phyloP scores from a whole-genome alignment of 2,329 filamentous ascomycete species.

The Cladophialophora yegresii region DNA sequence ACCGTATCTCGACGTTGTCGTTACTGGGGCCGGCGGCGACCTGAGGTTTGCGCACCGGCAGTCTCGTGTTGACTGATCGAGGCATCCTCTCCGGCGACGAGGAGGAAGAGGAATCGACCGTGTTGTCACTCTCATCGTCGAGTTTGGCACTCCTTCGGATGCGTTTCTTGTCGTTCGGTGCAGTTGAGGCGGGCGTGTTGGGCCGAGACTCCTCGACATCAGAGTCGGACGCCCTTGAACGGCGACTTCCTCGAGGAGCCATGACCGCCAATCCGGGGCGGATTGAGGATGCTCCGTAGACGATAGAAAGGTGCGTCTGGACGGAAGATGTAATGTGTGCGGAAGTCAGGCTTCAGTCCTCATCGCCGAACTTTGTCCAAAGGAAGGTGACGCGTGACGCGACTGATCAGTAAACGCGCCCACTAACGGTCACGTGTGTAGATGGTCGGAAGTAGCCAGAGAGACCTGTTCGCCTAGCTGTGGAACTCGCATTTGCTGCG shows the following conservation, averaged over 20 bases:
- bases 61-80: background rate
- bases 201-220: constrained; percentile 33
- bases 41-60: background rate
- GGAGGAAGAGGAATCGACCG: background rate
- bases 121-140: constrained; percentile 29
- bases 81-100: background rate
- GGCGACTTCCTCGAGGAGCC: constrained; percentile 26
- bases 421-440: background rate
- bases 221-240: constrained; percentile 31
- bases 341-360: background rate
- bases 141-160: constrained; percentile 22
- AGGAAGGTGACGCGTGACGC: background rate
- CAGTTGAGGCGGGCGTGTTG: constrained; percentile 34
- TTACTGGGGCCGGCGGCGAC: background rate
- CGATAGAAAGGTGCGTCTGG: background rate
- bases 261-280: constrained; percentile 10
- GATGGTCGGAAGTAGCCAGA: background rate
- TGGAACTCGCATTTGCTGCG: background rate
- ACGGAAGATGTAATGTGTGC: background rate
- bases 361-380: background rate
- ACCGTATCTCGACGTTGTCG: background rate
- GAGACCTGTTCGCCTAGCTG: background rate
- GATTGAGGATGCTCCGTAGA: background rate
- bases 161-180: constrained; percentile 35
- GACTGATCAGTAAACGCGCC: background rate